These are phyloP conservation scores for Eragrostis curvula DNA, from an alignment of 176 grass and related monocot species.

Conservation along the genomic window DNA sequence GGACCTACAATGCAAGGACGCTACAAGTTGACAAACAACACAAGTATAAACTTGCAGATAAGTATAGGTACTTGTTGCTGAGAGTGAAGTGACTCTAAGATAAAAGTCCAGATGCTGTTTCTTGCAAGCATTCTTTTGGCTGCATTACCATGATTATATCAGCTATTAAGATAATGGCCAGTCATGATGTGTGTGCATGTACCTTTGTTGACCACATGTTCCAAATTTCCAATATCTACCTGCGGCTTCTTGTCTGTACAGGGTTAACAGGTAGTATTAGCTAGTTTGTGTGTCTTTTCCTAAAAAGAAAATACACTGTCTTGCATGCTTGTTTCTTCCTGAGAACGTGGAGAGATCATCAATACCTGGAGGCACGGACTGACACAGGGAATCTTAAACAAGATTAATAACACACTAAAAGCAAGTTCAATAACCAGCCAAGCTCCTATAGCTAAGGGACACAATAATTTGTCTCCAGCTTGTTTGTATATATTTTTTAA, in stretches of 20 bases:
- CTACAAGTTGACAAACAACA: slow-evolving; percentile 13
- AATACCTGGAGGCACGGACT: background rate
- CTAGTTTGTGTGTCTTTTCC: background rate
- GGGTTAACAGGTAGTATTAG: no score
- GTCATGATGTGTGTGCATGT: background rate
- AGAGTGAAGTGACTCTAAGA: background rate
- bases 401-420: background rate
- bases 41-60: background rate
- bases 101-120: slow-evolving; percentile 6
- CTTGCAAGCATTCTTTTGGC: slow-evolving; percentile 50
- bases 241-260: slow-evolving; percentile 25
- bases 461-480: no score
- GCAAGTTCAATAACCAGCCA: no score
- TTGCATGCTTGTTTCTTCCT: slow-evolving; percentile 20
- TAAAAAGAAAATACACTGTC: background rate
- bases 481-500: no score
- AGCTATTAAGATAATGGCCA: no score
- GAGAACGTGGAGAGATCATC: background rate
- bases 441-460: no score
- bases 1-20: background rate
- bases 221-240: slow-evolving; percentile 4
- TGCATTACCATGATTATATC: background rate
- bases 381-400: background rate
- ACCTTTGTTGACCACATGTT: slow-evolving; percentile 6
- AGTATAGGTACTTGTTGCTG: background rate